Conservation (phyloP, 257 asterid species). For the Solanum dulcamara region DNA sequence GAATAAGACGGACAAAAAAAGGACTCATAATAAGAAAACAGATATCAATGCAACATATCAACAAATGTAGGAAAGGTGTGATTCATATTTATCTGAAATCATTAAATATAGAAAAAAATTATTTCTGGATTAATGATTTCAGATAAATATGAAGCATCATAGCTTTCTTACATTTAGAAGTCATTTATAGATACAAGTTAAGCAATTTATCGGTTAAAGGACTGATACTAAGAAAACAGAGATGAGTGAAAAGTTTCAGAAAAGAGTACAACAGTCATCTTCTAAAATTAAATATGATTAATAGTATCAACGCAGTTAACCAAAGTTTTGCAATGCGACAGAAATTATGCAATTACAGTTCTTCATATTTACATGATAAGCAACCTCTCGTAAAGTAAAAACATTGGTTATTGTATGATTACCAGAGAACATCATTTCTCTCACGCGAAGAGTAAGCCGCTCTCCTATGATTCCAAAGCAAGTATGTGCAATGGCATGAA, state of each 20-base stretch:
- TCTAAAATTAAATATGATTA: not conserved
- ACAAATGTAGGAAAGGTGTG: not conserved
- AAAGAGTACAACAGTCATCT: not conserved
- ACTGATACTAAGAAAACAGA: not conserved
- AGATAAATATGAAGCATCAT: not conserved
- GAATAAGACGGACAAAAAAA: not conserved
- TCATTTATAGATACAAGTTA: not conserved
- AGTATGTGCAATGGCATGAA: conserved; percentile 65
- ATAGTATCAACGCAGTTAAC: not conserved
- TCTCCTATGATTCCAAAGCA: conserved; percentile 95
- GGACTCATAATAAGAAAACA: not conserved
- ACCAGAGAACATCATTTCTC: conserved; percentile 88
- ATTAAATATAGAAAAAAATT: not conserved
- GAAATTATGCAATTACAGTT: not conserved
- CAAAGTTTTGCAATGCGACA: not conserved
- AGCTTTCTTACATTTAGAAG: not conserved
- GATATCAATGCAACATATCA: not conserved
- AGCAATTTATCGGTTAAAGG: not conserved
- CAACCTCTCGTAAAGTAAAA: not conserved
- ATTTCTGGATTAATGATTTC: not conserved
- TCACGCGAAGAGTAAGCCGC: conserved; percentile 82
- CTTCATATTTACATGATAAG: not conserved
- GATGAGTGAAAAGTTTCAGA: not conserved
- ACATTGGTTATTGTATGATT: not conserved
- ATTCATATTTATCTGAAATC: not conserved